Percentiles rank a stretch among this genome's conserved stretches.
phyloP scores from a whole-genome alignment of 2,329 filamentous ascomycete species.

The Diaporthe batatas region DNA sequence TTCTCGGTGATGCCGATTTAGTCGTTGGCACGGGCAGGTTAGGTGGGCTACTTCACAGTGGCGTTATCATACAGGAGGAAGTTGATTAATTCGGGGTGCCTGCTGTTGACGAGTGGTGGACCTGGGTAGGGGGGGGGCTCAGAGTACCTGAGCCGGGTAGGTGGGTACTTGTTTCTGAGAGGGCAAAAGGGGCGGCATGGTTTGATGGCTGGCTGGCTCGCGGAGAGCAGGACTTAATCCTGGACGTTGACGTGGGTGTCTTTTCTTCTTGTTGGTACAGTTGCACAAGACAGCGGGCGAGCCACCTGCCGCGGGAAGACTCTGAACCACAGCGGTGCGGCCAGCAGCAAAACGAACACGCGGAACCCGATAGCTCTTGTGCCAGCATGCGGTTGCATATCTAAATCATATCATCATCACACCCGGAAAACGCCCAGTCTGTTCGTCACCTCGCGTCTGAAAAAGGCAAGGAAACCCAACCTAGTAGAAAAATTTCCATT shows the following conservation, averaged over 20 bases:
- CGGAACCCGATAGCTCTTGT: background rate
- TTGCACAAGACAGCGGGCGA: constrained; percentile 52
- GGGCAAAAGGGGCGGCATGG: background rate
- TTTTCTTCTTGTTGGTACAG: constrained; percentile 53
- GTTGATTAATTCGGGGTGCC: too few species aligned
- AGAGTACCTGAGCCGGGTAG: too few species aligned
- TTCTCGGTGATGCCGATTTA: too few species aligned
- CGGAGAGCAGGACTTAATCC: background rate
- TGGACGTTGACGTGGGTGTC: constrained; percentile 6
- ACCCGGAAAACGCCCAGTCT: constrained; percentile 24
- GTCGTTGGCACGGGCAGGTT: too few species aligned
- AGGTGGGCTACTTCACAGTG: too few species aligned
- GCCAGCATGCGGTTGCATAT: too few species aligned
- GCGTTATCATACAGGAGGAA: too few species aligned
- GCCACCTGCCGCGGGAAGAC: constrained; percentile 52
- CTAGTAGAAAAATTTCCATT: constrained; percentile 41
- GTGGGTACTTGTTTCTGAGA: background rate
- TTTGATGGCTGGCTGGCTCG: background rate
- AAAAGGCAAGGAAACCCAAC: constrained; percentile 43
- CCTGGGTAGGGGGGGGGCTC: background rate
- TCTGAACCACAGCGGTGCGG: constrained; percentile 61
- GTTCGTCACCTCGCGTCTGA: constrained; percentile 28
- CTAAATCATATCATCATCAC: constrained; percentile 3
- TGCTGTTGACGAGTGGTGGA: background rate
- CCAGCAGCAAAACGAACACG: constrained; percentile 52